A percentile compares a stretch with the other conserved stretches of the same genome.
Conservation (phyloP, 805 yeast genomes). For the Metschnikowia picachoensis region DNA sequence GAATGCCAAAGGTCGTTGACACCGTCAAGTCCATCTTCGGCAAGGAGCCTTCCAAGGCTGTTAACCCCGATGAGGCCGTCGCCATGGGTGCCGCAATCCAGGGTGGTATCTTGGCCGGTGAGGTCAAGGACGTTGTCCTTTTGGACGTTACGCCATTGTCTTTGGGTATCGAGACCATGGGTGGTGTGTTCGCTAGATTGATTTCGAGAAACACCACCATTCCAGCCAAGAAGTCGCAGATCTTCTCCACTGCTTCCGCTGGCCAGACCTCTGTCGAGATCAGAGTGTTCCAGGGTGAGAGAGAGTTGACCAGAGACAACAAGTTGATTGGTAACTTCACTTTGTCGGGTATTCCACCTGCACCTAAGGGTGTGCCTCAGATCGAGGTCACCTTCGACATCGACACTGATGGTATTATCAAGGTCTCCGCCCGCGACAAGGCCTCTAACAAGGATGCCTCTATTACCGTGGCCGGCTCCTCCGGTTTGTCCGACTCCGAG, state of each 20-base stretch:
- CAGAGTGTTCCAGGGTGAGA: slow-evolving; percentile 99
- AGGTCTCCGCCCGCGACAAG: slow-evolving; percentile 91
- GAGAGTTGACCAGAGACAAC: slow-evolving; percentile 97
- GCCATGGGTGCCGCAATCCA: slow-evolving; percentile 97
- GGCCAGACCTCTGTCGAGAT: slow-evolving; percentile 97
- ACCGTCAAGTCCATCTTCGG: slow-evolving; percentile 75
- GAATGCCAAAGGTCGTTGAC: slow-evolving; percentile 84
- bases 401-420: slow-evolving; percentile 96
- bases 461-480: slow-evolving; percentile 93
- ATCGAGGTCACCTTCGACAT: slow-evolving; percentile 93
- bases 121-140: slow-evolving; percentile 85
- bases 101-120: slow-evolving; percentile 95
- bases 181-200: slow-evolving; percentile 93
- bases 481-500: slow-evolving; percentile 87
- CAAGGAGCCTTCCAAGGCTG: slow-evolving; percentile 83
- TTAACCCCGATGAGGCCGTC: slow-evolving; percentile 93
- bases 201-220: slow-evolving; percentile 93
- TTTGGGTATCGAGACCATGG: slow-evolving; percentile 95
- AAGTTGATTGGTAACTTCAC: slow-evolving; percentile 96
- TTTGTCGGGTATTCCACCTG: slow-evolving; percentile 90
- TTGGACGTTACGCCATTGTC: slow-evolving; percentile 89
- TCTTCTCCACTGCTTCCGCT: slow-evolving; percentile 91
- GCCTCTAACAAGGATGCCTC: slow-evolving; percentile 92
- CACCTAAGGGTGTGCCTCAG: slow-evolving; percentile 93
- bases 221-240: slow-evolving; percentile 94